Percentiles rank a stretch among this genome's conserved stretches.
Evolutionary conservation across 75 land plant genomes (phyloP).

Genomic region (Sequoia sempervirens): DNA sequence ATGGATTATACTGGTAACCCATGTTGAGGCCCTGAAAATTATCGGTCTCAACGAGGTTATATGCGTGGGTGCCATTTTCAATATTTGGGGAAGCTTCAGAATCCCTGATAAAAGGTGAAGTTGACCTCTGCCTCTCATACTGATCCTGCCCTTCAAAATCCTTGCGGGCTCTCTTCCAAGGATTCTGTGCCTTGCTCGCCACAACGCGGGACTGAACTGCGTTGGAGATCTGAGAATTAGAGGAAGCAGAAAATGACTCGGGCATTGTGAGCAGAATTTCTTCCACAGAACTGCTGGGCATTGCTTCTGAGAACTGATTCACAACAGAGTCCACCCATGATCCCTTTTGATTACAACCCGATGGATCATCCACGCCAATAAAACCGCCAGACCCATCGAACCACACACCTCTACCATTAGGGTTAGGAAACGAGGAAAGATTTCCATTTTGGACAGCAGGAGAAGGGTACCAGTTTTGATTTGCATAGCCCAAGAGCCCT

Average conservation of each 20-base stretch:
- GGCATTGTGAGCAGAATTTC: constrained; percentile 15
- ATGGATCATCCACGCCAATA: neutral
- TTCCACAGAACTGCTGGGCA: constrained; percentile 23
- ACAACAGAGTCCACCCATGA: constrained; percentile 27
- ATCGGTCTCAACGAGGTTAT: neutral
- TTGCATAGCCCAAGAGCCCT: neutral
- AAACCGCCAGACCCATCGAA: neutral
- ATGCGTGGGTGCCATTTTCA: neutral
- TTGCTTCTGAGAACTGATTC: constrained; percentile 22
- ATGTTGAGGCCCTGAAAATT: neutral
- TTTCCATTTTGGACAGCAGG: neutral
- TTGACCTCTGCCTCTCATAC: neutral
- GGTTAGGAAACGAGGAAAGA: neutral
- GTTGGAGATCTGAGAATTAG: neutral
- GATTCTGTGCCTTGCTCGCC: neutral
- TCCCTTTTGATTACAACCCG: neutral
- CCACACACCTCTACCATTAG: neutral
- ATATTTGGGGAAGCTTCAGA: neutral
- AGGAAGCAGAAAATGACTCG: constrained; percentile 14
- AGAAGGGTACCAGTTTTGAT: neutral
- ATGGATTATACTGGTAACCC: neutral
- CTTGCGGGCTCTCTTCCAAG: neutral
- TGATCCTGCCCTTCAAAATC: neutral
- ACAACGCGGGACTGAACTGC: neutral
- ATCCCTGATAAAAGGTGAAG: neutral